Evolutionary conservation across 345 rosid species (phyloP).

Genomic region (Euphorbia lathyris): DNA sequence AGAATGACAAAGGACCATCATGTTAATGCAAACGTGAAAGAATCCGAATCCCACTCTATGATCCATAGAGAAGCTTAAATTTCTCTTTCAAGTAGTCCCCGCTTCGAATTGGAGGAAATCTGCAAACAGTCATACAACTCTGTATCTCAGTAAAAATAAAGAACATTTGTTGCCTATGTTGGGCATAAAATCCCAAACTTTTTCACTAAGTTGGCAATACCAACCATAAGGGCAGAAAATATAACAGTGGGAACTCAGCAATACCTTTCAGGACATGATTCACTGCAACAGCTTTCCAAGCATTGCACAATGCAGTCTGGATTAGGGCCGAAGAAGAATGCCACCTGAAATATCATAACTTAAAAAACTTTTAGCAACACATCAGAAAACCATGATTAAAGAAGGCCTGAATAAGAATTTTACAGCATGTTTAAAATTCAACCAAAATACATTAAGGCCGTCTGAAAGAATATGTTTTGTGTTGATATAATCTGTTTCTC

Average conservation of each 20-base stretch:
- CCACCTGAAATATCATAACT: conserved; percentile 46
- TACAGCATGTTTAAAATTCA: too few relatives aligned
- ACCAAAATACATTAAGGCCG: too few relatives aligned
- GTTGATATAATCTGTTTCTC: too few relatives aligned
- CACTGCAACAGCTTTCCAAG: conserved; percentile 69
- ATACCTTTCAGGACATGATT: conserved; percentile 61
- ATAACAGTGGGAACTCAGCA: background rate
- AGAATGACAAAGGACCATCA: too few relatives aligned
- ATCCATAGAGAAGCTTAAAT: conserved; percentile 46
- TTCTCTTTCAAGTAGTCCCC: conserved; percentile 70
- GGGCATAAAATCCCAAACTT: too few relatives aligned
- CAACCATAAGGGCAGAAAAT: background rate
- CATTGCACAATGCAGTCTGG: conserved; percentile 68
- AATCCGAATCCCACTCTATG: background rate
- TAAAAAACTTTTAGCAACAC: background rate
- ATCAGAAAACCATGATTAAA: background rate
- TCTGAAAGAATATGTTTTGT: too few relatives aligned
- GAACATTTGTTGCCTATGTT: too few relatives aligned
- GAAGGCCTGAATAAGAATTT: background rate
- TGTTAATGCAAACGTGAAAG: background rate
- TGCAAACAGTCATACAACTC: conserved; percentile 13
- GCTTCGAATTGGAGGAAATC: conserved; percentile 67
- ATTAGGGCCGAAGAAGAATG: conserved; percentile 65
- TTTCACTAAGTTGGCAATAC: too few relatives aligned
- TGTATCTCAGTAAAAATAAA: too few relatives aligned